A percentile compares a stretch with the other conserved stretches of the same genome.
Conservation (phyloP, 106 monocot genomes). For the Acorus gramineus region DNA sequence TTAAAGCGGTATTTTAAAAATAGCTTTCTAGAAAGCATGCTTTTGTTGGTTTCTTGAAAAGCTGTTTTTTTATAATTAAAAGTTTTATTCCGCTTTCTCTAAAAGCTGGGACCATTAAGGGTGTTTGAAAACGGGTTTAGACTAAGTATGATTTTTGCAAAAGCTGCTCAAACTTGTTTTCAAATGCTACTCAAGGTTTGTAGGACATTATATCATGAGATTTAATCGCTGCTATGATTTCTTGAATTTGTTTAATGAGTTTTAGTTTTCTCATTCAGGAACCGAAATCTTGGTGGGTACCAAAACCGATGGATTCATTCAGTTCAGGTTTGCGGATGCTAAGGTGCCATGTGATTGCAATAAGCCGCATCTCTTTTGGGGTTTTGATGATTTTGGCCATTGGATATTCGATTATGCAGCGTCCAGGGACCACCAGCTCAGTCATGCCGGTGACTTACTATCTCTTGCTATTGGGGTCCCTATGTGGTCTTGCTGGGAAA, state of each 20-base stretch:
- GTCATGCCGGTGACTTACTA: conserved; percentile 87
- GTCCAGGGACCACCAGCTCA: conserved; percentile 33
- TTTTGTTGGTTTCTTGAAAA: no score
- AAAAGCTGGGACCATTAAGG: no score
- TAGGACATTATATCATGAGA: background rate
- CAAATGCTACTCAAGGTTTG: conserved; percentile 1
- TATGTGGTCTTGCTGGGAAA: conserved; percentile 72
- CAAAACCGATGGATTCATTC: conserved; percentile 57
- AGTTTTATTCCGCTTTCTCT: no score
- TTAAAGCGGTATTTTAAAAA: background rate
- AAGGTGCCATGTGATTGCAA: conserved; percentile 50
- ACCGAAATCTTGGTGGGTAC: conserved; percentile 80
- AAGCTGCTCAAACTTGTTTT: background rate
- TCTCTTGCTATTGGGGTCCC: conserved; percentile 45
- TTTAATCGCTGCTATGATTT: background rate
- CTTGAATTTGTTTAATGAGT: background rate
- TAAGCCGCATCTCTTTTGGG: conserved; percentile 58
- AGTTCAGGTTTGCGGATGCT: conserved; percentile 47
- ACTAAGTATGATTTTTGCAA: no score
- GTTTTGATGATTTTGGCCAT: conserved; percentile 64
- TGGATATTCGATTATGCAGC: conserved; percentile 52
- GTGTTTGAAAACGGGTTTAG: no score
- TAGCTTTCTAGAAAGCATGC: no score
- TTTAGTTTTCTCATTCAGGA: conserved; percentile 27
- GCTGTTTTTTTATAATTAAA: no score